Evolutionary conservation across 495 filamentous ascomycete species (phyloP).

Genomic region (Penicillium coprophilum): DNA sequence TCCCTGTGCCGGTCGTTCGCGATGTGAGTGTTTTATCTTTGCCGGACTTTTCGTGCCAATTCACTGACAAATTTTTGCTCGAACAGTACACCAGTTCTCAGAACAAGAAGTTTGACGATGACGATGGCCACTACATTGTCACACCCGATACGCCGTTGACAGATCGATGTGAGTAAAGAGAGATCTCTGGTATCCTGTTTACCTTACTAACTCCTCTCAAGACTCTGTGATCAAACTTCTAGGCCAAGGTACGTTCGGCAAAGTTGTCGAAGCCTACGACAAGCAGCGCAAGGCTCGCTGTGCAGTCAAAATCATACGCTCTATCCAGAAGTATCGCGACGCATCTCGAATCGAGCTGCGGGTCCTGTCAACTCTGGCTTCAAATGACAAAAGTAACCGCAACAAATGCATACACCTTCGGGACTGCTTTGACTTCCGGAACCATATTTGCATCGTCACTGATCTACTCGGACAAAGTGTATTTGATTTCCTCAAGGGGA

Average conservation of each 20-base stretch:
- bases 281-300: constrained; percentile 70
- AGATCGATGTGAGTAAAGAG: constrained; percentile 74
- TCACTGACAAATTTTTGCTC: constrained; percentile 18
- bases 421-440: constrained; percentile 96
- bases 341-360: constrained; percentile 94
- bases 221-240: constrained; percentile 85
- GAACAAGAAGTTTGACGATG: constrained; percentile 77
- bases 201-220: constrained; percentile 36
- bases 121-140: constrained; percentile 96
- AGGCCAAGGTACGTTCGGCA: constrained; percentile 96
- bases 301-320: constrained; percentile 96
- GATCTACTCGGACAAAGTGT: constrained; percentile 95
- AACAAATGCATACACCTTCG: constrained; percentile 97
- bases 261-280: constrained; percentile 92
- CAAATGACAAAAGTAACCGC: constrained; percentile 86
- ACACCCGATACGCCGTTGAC: constrained; percentile 78
- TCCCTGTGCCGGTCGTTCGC: constrained; percentile 73
- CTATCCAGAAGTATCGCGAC: constrained; percentile 96
- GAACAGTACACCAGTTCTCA: constrained; percentile 44
- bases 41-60: constrained; percentile 2
- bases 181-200: neutral
- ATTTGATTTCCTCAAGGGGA: constrained; percentile 96
- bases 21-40: constrained; percentile 65
- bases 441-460: constrained; percentile 98
- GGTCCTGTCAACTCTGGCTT: constrained; percentile 83